These are phyloP conservation scores for Yamadazyma dendronema DNA, from an alignment of 1,139 yeast genomes.

Conservation along the genomic window DNA sequence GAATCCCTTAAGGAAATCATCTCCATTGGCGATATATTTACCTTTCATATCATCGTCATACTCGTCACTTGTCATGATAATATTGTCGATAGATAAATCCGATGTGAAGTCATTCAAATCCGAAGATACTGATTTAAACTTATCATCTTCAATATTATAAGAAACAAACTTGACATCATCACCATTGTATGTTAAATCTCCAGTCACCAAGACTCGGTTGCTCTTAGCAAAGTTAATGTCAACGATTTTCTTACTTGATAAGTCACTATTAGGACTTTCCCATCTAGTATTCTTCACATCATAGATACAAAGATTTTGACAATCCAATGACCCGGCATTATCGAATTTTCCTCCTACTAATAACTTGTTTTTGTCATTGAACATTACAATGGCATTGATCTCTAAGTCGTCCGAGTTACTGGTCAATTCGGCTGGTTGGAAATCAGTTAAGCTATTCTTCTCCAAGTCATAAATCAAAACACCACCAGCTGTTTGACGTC, in stretches of 20 bases:
- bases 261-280: conserved; percentile 42
- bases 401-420: conserved; percentile 26
- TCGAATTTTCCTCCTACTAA: conserved; percentile 79
- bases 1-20: conserved; percentile 45
- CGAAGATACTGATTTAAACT: conserved; percentile 17
- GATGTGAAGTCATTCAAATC: conserved; percentile 6
- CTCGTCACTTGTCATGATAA: conserved; percentile 41
- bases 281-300: conserved; percentile 56
- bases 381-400: conserved; percentile 54
- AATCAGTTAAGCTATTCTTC: conserved; percentile 32
- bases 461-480: conserved; percentile 51
- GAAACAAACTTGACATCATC: conserved; percentile 40
- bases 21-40: conserved; percentile 57
- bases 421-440: conserved; percentile 50
- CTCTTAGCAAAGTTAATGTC: conserved; percentile 52
- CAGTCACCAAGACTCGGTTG: conserved; percentile 58
- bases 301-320: conserved; percentile 68
- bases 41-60: conserved; percentile 33
- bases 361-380: conserved; percentile 49
- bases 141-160: conserved; percentile 47
- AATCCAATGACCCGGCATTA: conserved; percentile 56
- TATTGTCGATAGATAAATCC: conserved; percentile 19
- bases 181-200: conserved; percentile 49
- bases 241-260: conserved; percentile 53
- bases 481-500: conserved; percentile 35